Percentiles rank a stretch among this genome's conserved stretches.
Evolutionary conservation across 352 stramenopile genomes (phyloP).

Genomic region (Pythium sukuiense): DNA sequence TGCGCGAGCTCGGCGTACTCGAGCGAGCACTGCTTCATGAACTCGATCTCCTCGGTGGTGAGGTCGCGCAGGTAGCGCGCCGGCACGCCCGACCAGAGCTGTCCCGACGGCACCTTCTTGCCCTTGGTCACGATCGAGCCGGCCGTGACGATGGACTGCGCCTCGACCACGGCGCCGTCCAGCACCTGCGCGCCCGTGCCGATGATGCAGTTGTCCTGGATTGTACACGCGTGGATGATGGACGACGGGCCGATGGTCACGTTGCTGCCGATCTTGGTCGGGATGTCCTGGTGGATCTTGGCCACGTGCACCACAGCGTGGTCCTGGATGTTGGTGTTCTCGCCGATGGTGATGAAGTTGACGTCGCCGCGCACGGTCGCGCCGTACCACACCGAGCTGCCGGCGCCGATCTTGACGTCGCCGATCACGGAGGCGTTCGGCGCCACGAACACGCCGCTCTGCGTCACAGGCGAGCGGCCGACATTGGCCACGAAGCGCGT

Average conservation of each 20-base stretch:
- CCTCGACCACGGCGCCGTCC: slow-evolving; percentile 86
- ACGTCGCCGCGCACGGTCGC: slow-evolving; percentile 90
- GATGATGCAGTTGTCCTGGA: slow-evolving; percentile 92
- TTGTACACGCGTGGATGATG: slow-evolving; percentile 91
- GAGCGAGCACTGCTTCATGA: slow-evolving; percentile 88
- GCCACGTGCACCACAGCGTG: slow-evolving; percentile 92
- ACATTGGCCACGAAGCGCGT: slow-evolving; percentile 76
- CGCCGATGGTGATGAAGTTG: slow-evolving; percentile 92
- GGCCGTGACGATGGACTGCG: slow-evolving; percentile 88
- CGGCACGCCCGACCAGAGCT: slow-evolving; percentile 88
- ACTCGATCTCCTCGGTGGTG: slow-evolving; percentile 83
- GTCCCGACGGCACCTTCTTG: slow-evolving; percentile 87
- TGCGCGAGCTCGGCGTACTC: slow-evolving; percentile 83
- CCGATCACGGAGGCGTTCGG: slow-evolving; percentile 92
- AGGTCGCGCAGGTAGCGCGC: slow-evolving; percentile 85
- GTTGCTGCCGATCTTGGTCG: slow-evolving; percentile 90
- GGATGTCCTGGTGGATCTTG: slow-evolving; percentile 92
- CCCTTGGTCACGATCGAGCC: slow-evolving; percentile 87
- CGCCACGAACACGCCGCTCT: slow-evolving; percentile 80
- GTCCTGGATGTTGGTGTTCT: slow-evolving; percentile 93
- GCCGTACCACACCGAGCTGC: slow-evolving; percentile 93
- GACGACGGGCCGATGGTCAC: slow-evolving; percentile 87
- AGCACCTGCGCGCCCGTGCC: slow-evolving; percentile 91
- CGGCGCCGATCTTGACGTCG: slow-evolving; percentile 90
- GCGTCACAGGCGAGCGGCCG: slow-evolving; percentile 60